Base-by-base conservation (phyloP, 257 asterid species). In the Nicotiana sylvestris region DNA sequence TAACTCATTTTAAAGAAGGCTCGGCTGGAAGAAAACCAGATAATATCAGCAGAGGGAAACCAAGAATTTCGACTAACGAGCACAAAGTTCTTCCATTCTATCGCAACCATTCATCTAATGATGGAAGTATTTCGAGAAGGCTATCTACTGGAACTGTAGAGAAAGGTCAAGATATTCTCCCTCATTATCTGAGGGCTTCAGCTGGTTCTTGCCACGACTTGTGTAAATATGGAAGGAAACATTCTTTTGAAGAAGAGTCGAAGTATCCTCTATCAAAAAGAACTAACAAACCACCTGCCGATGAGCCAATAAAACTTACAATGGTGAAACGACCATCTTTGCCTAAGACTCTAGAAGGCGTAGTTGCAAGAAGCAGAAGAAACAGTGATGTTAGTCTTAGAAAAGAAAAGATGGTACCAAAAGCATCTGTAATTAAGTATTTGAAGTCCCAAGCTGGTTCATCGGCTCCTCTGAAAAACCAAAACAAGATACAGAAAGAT, bases 121-220 rank as follows among this genome's bases (percentile, higher is more conserved):
- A 80, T 84, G 88, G 84, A 81, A 74, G 60, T 66, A 46, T 69
- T 81, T 82, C 85, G 5, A 82, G 82, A 58, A 88, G 89, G 68
- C 83, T 81, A 74, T 88, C 92, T 39, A 83, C 87, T 2, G 91
- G 86, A 25, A 87, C 89, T 33, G 69, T 53, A 18, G 57, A 78
- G 5, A 82, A 57, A 35, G 83, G 83, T 43, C 88, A 85, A 83
- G 83, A 78, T 2, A 80, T 58, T 67, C 82, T 81, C 81, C 93
- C 98, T 1, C 88, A 55, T 83, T 91, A 95, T 88, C 94, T 93
- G 70, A 88, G 97, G 87, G 92, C 97, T 62, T 92, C 96, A 35
- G 90, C 96, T 13, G 97, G 95, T 80, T 94, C 98, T 72, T 94
- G 97, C 84, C 98, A 94, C 70, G 98, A 94, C 83, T 82, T 86